Base-by-base conservation (phyloP, 148 eudicot species). In the Polygonum aviculare region DNA sequence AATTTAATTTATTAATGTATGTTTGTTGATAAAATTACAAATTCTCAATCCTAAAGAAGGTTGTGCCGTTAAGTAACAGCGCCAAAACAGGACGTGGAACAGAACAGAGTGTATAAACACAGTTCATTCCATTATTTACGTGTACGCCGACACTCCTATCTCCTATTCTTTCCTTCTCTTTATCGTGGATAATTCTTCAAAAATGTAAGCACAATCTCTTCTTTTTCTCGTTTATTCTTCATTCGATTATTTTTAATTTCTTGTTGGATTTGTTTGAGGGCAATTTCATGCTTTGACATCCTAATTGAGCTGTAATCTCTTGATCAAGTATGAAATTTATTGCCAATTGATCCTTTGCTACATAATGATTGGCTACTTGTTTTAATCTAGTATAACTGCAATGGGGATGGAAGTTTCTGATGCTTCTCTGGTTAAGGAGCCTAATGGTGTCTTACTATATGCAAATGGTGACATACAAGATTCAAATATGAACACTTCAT, bases 401-500 rank as follows among this genome's bases (percentile, higher is more conserved):
- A 87, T 89, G 92, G 93, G 82, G 14, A 79, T 87, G 85, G 90
- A 86, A 75, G 82, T 83, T 69, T 82, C 77, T 74, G 90, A 86
- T 76, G 75, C 77, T 76, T 86, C 88, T 82, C 77, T 77, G 59
- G 85, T 85, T 77, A 88, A 84, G 80, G 90, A 88, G 80, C 86
- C 86, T 50, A 87, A 87, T 77, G 79, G 82, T 80, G 80, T 84
- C 80, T 78, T 85, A 70, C 63, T 77, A 35, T 83, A 79, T 75
- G 48, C 87, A 21, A 78, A 50, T 44, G 84, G 36, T 18, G 75
- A 51, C 78, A 81, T 85, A 15, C 82, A 65, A 70, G 86, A 71
- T 79, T 67, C 81, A 71, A 77, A 62, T 72, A 75, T 67, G 18
- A 78, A 78, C 54, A 76, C 67, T 75, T 75, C 45, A 67, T 75